Percentiles rank a stretch among this genome's conserved stretches.
Evolutionary conservation across 371 early-diverging fungal genomes (phyloP).

Genomic region (Mucor irregularis): DNA sequence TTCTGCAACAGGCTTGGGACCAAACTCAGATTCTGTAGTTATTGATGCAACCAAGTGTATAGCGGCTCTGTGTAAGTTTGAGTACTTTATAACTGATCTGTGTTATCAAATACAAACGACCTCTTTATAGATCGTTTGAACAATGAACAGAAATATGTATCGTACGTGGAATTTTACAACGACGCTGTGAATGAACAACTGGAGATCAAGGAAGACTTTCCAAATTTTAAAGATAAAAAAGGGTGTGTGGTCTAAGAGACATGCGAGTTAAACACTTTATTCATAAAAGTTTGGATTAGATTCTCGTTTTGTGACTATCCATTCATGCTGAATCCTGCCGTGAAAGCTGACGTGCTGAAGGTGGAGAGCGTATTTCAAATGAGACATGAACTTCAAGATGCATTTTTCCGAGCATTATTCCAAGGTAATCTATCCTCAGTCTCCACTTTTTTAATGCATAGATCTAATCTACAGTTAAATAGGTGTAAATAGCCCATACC

Average conservation of each 20-base stretch:
- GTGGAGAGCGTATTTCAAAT: constrained; percentile 81
- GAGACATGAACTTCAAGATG: constrained; percentile 68
- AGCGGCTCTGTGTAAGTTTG: constrained; percentile 42
- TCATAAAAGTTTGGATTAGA: constrained; percentile 14
- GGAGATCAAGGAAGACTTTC: constrained; percentile 85
- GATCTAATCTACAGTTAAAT: constrained; percentile 15
- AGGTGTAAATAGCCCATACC: constrained; percentile 86
- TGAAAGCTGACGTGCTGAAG: constrained; percentile 82
- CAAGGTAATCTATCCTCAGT: constrained; percentile 41
- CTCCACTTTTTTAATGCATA: no score
- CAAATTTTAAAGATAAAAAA: constrained; percentile 70
- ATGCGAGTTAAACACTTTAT: not conserved
- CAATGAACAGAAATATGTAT: constrained; percentile 41
- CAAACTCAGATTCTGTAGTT: constrained; percentile 42
- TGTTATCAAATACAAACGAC: not conserved
- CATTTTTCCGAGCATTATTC: constrained; percentile 90
- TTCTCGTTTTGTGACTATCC: constrained; percentile 83
- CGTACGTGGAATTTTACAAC: constrained; percentile 72
- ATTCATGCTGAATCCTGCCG: constrained; percentile 73
- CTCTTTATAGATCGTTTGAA: constrained; percentile 56
- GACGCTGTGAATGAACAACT: constrained; percentile 70
- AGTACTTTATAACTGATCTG: not conserved
- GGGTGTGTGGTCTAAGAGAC: constrained; percentile 31
- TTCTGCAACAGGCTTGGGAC: constrained; percentile 12
- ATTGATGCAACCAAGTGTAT: constrained; percentile 49